Conservation (phyloP, 2,329 filamentous ascomycete species). For the Exophiala sideris region DNA sequence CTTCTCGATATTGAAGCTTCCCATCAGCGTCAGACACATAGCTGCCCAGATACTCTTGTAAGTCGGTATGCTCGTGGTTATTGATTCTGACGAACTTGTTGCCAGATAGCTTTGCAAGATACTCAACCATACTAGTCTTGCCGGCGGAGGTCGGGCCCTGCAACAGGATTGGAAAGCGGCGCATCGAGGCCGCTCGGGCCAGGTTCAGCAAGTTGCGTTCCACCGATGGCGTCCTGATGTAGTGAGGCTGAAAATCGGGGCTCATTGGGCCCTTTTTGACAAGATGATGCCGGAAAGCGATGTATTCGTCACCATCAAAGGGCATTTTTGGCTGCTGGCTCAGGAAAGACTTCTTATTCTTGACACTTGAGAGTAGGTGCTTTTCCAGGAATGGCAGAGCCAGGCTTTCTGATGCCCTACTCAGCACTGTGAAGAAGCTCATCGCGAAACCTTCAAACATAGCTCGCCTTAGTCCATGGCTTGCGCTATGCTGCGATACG, state of each 20-base stretch:
- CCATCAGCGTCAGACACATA: conserved; percentile 86
- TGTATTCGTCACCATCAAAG: conserved; percentile 70
- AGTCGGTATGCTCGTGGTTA: conserved; percentile 97
- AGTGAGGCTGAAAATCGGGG: conserved; percentile 73
- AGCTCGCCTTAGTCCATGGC: conserved; percentile 80
- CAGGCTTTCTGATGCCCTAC: conserved; percentile 73
- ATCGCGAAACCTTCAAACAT: conserved; percentile 96
- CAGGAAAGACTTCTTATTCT: conserved; percentile 68
- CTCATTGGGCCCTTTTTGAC: conserved; percentile 69
- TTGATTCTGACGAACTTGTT: conserved; percentile 99
- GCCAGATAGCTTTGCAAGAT: conserved; percentile 91
- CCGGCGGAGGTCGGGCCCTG: conserved; percentile 96
- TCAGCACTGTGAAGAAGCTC: conserved; percentile 90
- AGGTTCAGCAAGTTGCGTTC: conserved; percentile 92
- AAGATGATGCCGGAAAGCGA: conserved; percentile 89
- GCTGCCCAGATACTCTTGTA: conserved; percentile 95
- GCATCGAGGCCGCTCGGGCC: conserved; percentile 86
- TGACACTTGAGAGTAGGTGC: conserved; percentile 69
- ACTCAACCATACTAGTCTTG: conserved; percentile 99
- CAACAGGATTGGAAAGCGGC: conserved; percentile 87
- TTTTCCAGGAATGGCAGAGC: conserved; percentile 77
- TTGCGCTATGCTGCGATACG: conserved; percentile 75
- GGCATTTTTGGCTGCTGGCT: conserved; percentile 75
- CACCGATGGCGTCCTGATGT: conserved; percentile 95
- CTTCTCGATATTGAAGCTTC: conserved; percentile 85